Base-by-base conservation (phyloP, 164 flowering plant genomes). In the Piper longum region DNA sequence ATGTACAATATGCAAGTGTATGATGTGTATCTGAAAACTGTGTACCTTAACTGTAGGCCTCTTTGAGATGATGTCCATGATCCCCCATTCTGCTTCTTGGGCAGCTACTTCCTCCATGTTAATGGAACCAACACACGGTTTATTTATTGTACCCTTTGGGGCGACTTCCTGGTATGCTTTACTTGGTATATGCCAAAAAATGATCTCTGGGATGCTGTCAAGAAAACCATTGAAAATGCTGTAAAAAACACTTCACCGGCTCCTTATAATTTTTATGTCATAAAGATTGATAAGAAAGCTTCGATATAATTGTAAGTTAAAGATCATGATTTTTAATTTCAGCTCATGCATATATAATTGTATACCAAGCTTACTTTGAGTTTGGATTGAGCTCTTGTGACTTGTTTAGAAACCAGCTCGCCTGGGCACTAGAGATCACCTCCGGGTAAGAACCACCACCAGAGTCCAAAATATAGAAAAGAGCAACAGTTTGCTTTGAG, bases 161-260 rank as follows among this genome's bases (percentile, higher is more conserved):
- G 88, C 87, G 64, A 83, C 96, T 59, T 75, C 63, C 68, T 72
- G 69, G 60, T 79, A 91, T 17, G 92, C 88, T 68, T 71, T 70
- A 74, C 87, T 83, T 64, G 95, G 98, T 73, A 91, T 85, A 60
- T 91, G 98, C 98, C 98, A 87, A 70, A 91, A 91, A 17, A 91
- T 65, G 18, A 91, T 64, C 77, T 91, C 96, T 12, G 98, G 89
- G 7, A 89, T 70, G 75, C 98, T 89, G 54, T 36, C 44, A 58
- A 13, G 48, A 56, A 56, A 7, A 9, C 9, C 9, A 18, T 56
- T 16, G 36, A 26, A 26, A 26, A 26, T 26, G 36, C 36, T 26
- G 36, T 26, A 1, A 26, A 26, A 26, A 26, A 26, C 36, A 26
- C 36, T 26, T 26, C 36, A 26, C 36, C 36, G 2, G 36, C 36